Base-by-base conservation (phyloP, 164 flowering plant genomes). In the Tetrastigma voinierianum region DNA sequence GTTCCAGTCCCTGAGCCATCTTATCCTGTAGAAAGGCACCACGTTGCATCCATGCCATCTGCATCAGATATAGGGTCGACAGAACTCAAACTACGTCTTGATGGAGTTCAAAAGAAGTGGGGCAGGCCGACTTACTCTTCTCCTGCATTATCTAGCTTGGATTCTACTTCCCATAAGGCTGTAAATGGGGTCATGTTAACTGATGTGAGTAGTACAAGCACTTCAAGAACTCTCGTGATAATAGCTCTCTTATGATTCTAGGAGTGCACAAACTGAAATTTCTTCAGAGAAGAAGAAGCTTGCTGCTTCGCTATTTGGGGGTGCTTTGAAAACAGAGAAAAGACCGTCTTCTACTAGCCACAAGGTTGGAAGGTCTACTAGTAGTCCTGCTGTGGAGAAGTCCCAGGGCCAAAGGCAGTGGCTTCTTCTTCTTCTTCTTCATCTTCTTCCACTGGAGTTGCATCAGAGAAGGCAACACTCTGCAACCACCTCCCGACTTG, bases 41-140 rank as follows among this genome's bases (percentile, higher is more conserved):
- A 80, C 40, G 46, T 78, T 56, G 43, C 79, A 19, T 13, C 85
- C 20, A 16, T 51, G 16, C 58, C 86, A 52, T 70, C 84, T 32
- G 59, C 67, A 16, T 59, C 84, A 59, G 84, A 80, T 75, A 6
- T 77, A 18, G 83, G 84, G 46, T 52, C 86, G 18, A 54, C 80
- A 20, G 93, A 85, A 58, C 74, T 84, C 60, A 93, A 77, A 84
- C 85, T 96, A 59, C 84, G 88, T 44, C 90, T 96, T 23, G 99
- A 96, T 52, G 98, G 99, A 55, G 99, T 96, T 69, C 96, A 96
- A 70, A 90, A 82, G 83, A 96, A 93, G 73, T 96, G 99, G 99
- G 98, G 99, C 14, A 83, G 70, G 68, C 97, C 93, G 45, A 77
- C 81, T 20, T 87, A 87, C 68, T 78, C 92, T 40, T 52, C 91